A percentile compares a stretch with the other conserved stretches of the same genome.
Evolutionary conservation across 78 protist species (phyloP).

Genomic region (Creolimax fragrantissima): DNA sequence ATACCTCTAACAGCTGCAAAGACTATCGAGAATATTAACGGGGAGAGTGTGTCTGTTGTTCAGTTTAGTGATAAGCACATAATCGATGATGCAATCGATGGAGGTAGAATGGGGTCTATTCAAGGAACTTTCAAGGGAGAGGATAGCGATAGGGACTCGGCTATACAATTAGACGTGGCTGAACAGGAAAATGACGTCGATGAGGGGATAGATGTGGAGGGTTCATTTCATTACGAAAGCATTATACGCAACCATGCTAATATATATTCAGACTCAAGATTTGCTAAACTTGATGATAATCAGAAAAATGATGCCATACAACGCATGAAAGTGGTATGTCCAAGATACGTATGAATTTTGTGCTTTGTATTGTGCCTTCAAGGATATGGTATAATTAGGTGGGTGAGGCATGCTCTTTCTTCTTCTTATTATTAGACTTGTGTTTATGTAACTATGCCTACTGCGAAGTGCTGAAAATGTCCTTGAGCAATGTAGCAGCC

Average conservation of each 20-base stretch:
- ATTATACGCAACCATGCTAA: neutral
- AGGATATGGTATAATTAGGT: neutral
- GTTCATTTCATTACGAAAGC: neutral
- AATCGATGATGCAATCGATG: too few relatives aligned
- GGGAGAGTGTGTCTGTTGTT: too few relatives aligned
- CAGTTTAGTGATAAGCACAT: too few relatives aligned
- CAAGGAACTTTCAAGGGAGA: too few relatives aligned
- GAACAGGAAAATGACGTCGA: too few relatives aligned
- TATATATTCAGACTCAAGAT: neutral
- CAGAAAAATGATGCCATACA: neutral
- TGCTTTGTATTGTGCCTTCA: neutral
- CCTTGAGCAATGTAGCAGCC: too few relatives aligned
- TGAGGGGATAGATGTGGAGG: neutral
- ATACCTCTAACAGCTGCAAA: too few relatives aligned
- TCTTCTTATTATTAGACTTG: neutral
- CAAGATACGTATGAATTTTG: neutral
- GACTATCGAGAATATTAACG: too few relatives aligned
- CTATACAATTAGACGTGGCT: too few relatives aligned
- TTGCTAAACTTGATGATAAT: neutral
- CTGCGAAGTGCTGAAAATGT: too few relatives aligned
- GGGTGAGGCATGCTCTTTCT: neutral
- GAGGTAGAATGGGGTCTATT: too few relatives aligned
- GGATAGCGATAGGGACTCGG: too few relatives aligned
- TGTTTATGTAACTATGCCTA: neutral
- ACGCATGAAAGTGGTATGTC: neutral